These are phyloP conservation scores for Fusarium sp. DNA, from an alignment of 2,329 filamentous ascomycete species.

Conservation along the genomic window DNA sequence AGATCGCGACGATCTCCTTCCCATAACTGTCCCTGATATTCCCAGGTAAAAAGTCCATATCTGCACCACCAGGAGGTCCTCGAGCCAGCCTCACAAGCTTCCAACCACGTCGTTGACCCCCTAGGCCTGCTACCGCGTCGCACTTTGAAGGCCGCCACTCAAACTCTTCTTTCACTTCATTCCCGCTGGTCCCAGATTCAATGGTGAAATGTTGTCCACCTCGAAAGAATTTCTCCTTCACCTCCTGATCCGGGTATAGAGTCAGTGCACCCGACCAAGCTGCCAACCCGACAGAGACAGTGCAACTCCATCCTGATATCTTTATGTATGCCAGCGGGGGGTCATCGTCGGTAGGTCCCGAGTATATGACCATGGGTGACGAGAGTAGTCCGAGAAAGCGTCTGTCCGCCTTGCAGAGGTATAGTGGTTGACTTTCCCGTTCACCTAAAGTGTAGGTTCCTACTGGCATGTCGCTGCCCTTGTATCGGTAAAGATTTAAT, in stretches of 20 bases:
- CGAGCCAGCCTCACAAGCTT: slow-evolving; percentile 37
- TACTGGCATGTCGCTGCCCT: not conserved
- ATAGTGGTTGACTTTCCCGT: slow-evolving; percentile 35
- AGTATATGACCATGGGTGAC: slow-evolving; percentile 37
- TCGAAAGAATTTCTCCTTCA: slow-evolving; percentile 15
- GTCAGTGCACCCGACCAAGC: slow-evolving; percentile 26
- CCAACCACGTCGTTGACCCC: slow-evolving; percentile 30
- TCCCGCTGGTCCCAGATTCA: slow-evolving; percentile 28
- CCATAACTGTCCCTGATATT: slow-evolving; percentile 31
- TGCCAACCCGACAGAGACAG: slow-evolving; percentile 34
- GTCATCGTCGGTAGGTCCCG: slow-evolving; percentile 29
- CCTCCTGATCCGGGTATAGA: slow-evolving; percentile 11
- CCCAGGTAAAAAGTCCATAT: slow-evolving; percentile 17
- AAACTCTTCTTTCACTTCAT: slow-evolving; percentile 36
- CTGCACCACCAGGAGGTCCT: slow-evolving; percentile 22
- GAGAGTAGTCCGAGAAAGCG: slow-evolving; percentile 12
- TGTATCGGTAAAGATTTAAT: slow-evolving; percentile 37
- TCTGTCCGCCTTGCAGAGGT: slow-evolving; percentile 28
- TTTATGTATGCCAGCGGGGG: slow-evolving; percentile 36
- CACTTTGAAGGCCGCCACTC: slow-evolving; percentile 39
- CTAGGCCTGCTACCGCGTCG: slow-evolving; percentile 26
- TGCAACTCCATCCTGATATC: not conserved
- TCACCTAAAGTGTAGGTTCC: slow-evolving; percentile 30
- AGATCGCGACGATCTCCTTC: slow-evolving; percentile 40
- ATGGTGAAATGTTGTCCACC: slow-evolving; percentile 29